Percentiles rank a stretch among this genome's conserved stretches.
phyloP scores from a whole-genome alignment of 1,284 basidiomycete genomes.

The Trichosporon sp. region DNA sequence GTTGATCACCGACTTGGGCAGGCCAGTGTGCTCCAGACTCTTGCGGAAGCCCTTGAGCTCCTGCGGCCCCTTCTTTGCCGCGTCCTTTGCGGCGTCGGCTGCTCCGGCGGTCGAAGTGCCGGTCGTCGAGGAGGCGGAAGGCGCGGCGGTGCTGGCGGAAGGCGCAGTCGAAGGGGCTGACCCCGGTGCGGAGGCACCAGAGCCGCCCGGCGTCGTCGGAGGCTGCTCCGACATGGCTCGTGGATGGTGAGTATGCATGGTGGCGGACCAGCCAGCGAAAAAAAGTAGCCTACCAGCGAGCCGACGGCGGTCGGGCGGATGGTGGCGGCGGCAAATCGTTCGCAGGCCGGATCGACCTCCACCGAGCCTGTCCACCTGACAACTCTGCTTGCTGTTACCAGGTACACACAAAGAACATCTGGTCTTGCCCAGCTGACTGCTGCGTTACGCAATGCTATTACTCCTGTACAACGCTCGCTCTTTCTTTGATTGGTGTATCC shows the following conservation, averaged over 20 bases:
- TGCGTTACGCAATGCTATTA: neutral
- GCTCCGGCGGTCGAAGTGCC: neutral
- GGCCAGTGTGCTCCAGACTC: constrained; percentile 59
- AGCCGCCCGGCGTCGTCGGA: neutral
- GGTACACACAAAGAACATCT: no score
- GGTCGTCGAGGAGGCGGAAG: neutral
- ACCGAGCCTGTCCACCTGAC: neutral
- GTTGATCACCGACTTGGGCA: constrained; percentile 57
- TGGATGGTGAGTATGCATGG: neutral
- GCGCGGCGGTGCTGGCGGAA: neutral
- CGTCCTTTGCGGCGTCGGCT: neutral
- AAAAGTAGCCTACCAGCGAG: constrained; percentile 15
- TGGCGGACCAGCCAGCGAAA: constrained; percentile 1
- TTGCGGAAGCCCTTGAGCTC: constrained; percentile 46
- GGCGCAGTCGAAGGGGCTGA: neutral
- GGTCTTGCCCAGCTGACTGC: no score
- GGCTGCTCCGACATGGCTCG: constrained; percentile 22
- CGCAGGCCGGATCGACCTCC: neutral
- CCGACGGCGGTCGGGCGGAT: neutral
- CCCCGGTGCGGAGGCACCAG: constrained; percentile 1
- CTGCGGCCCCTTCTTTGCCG: constrained; percentile 22
- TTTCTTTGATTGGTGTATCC: constrained; percentile 12
- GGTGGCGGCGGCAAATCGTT: constrained; percentile 3
- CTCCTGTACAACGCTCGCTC: no score
- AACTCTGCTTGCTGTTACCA: no score